These are phyloP conservation scores for Coprinopsis marcescibilis DNA, from an alignment of 768 basidiomycete species.

Conservation along the genomic window DNA sequence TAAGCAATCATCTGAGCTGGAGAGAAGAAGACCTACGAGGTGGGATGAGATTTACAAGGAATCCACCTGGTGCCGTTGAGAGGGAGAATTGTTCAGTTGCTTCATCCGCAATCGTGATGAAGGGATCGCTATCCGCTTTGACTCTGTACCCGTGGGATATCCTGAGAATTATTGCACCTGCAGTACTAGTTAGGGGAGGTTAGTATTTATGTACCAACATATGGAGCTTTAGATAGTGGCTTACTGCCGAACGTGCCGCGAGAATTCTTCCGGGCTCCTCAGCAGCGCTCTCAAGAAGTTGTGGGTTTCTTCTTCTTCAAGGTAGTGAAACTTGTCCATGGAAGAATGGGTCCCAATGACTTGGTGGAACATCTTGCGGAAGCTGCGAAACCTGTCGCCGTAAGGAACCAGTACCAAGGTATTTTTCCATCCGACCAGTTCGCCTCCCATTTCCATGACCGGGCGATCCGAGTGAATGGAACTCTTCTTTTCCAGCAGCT, in stretches of 20 bases:
- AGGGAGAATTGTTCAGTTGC: conserved; percentile 34
- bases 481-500: conserved; percentile 48
- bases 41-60: conserved; percentile 48
- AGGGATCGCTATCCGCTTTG: conserved; percentile 31
- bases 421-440: conserved; percentile 37
- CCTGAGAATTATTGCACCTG: conserved; percentile 38
- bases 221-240: conserved; percentile 9
- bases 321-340: conserved; percentile 32
- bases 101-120: conserved; percentile 32
- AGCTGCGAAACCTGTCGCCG: conserved; percentile 34
- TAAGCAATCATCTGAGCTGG: not conserved
- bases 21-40: conserved; percentile 23
- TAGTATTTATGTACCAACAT: not conserved
- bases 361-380: conserved; percentile 36
- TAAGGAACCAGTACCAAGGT: conserved; percentile 31
- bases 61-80: conserved; percentile 37
- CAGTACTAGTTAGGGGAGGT: conserved; percentile 24
- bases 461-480: conserved; percentile 53
- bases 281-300: conserved; percentile 34
- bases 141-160: conserved; percentile 41
- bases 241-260: conserved; percentile 31
- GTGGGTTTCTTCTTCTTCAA: conserved; percentile 34
- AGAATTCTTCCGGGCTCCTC: conserved; percentile 27
- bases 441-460: conserved; percentile 33
- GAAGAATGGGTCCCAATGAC: conserved; percentile 32